These are phyloP conservation scores for Pelargonium nanum DNA, from an alignment of 345 rosid genomes.

Conservation along the genomic window DNA sequence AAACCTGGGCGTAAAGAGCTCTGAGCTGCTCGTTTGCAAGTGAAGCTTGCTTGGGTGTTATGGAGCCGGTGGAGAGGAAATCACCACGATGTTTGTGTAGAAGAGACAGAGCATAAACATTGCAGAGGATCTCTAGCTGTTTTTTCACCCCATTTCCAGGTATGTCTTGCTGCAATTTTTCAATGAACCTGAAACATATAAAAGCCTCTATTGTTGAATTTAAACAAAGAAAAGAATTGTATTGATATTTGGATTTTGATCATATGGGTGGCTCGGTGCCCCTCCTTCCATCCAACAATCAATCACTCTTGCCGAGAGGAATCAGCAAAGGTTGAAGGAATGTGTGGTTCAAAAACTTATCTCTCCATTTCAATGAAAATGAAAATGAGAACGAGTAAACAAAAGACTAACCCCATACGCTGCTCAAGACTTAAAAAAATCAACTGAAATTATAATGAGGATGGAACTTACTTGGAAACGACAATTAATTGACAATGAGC, in stretches of 20 bases:
- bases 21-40: slow-evolving; percentile 79
- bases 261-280: too few species aligned
- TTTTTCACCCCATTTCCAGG: slow-evolving; percentile 77
- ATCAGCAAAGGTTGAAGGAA: too few species aligned
- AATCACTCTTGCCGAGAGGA: too few species aligned
- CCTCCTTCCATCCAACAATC: too few species aligned
- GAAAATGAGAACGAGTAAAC: too few species aligned
- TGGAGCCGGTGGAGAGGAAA: slow-evolving; percentile 60
- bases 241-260: too few species aligned
- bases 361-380: too few species aligned
- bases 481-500: slow-evolving; percentile 87
- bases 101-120: slow-evolving; percentile 61
- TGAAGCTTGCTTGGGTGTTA: slow-evolving; percentile 76
- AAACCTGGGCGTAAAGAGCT: slow-evolving; percentile 61
- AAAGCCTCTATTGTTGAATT: background rate
- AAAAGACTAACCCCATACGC: too few species aligned
- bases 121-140: slow-evolving; percentile 57
- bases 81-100: slow-evolving; percentile 81
- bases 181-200: slow-evolving; percentile 56
- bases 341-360: too few species aligned
- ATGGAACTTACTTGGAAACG: slow-evolving; percentile 65
- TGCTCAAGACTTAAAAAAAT: too few species aligned
- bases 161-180: slow-evolving; percentile 72
- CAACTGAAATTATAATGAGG: too few species aligned
- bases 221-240: too few species aligned